Conservation (phyloP, 1,284 basidiomycete species). For the Chiua sp. region DNA sequence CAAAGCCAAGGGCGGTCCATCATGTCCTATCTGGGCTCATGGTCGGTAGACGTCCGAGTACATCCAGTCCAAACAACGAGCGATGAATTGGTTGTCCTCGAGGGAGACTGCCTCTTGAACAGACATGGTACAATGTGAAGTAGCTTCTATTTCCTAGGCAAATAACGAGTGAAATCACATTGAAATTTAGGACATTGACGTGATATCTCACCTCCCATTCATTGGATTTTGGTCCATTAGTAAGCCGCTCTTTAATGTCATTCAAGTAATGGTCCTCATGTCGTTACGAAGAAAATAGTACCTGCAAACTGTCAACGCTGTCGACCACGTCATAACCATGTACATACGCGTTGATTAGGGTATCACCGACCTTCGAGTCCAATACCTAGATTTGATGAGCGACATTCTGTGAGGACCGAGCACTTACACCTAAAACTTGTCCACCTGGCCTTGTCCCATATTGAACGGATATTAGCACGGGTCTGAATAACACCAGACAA, state of each 20-base stretch:
- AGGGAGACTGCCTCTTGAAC: conserved; percentile 87
- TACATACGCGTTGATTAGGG: conserved; percentile 86
- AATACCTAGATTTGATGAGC: conserved; percentile 59
- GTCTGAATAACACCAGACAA: conserved; percentile 1
- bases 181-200: neutral
- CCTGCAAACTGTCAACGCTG: conserved; percentile 44
- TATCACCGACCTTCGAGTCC: conserved; percentile 90
- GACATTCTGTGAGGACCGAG: conserved; percentile 5
- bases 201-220: conserved; percentile 71
- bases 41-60: conserved; percentile 71
- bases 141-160: conserved; percentile 79
- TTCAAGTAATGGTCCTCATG: conserved; percentile 75
- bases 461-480: conserved; percentile 15
- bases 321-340: neutral
- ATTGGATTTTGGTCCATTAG: conserved; percentile 40
- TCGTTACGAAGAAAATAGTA: conserved; percentile 87
- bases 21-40: conserved; percentile 70
- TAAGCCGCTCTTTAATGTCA: conserved; percentile 61
- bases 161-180: neutral
- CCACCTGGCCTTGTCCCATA: conserved; percentile 63
- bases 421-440: conserved; percentile 72
- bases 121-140: conserved; percentile 82
- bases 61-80: conserved; percentile 72
- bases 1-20: conserved; percentile 71
- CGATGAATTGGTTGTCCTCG: conserved; percentile 67